A percentile compares a stretch with the other conserved stretches of the same genome.
phyloP scores from a whole-genome alignment of 2,329 filamentous ascomycete genomes.

The Pseudogymnoascus sp. region DNA sequence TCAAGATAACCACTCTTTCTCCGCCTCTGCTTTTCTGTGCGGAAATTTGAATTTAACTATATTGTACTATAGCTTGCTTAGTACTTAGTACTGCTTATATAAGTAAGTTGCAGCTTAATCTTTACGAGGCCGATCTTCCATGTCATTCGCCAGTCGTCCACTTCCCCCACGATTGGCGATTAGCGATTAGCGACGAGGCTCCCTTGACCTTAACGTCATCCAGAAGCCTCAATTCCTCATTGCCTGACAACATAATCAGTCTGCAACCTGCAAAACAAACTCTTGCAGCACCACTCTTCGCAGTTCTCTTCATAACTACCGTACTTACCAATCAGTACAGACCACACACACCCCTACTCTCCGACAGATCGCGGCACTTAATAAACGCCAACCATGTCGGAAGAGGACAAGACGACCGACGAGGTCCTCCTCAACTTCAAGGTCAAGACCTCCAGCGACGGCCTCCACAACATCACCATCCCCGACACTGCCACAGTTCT shows the following conservation, averaged over 20 bases:
- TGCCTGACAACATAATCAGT: not conserved
- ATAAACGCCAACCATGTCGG: conserved; percentile 44
- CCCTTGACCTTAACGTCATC: not conserved
- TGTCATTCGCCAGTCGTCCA: not conserved
- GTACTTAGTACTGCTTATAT: not conserved
- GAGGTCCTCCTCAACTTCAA: conserved; percentile 87
- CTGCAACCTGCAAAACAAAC: not conserved
- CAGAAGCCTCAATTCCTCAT: not conserved
- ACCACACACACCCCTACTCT: not conserved
- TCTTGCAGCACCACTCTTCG: not conserved
- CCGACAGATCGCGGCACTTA: not conserved
- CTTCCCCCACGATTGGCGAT: not conserved
- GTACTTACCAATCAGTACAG: not conserved
- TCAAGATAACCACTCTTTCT: not conserved
- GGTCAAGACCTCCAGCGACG: conserved; percentile 92
- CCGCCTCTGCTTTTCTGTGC: not conserved
- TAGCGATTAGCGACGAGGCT: not conserved
- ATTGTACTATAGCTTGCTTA: not conserved
- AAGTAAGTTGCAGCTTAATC: not conserved
- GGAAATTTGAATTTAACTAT: not conserved
- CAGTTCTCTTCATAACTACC: not conserved
- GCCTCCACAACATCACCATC: conserved; percentile 75
- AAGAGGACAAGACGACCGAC: conserved; percentile 47
- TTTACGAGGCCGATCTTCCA: not conserved
- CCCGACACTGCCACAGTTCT: conserved; percentile 65